Evolutionary conservation across 1,284 basidiomycete species (phyloP).

Genomic region (Xanthoconium separans): DNA sequence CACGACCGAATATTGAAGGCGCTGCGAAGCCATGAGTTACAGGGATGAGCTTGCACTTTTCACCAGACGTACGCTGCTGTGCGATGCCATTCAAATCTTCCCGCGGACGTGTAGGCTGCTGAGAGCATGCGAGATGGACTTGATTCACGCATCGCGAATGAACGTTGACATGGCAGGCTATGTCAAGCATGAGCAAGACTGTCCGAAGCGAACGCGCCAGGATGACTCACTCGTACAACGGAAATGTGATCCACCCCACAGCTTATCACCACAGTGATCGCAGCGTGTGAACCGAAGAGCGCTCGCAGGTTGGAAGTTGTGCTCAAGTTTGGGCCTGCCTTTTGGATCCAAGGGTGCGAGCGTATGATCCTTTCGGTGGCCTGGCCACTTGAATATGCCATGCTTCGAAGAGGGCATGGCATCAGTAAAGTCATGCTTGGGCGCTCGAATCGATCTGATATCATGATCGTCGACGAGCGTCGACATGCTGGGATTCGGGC

Average conservation of each 20-base stretch:
- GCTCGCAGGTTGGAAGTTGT: slow-evolving; percentile 89
- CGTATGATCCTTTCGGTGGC: slow-evolving; percentile 43
- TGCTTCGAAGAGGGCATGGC: slow-evolving; percentile 42
- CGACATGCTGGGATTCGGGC: slow-evolving; percentile 22
- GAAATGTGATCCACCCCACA: slow-evolving; percentile 96
- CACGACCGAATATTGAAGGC: slow-evolving; percentile 89
- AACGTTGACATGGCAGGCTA: slow-evolving; percentile 71
- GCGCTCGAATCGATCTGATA: slow-evolving; percentile 24
- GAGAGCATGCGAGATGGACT: slow-evolving; percentile 57
- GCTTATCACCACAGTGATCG: slow-evolving; percentile 95
- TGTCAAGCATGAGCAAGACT: slow-evolving; percentile 8
- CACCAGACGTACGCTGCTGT: slow-evolving; percentile 21
- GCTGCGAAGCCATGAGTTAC: slow-evolving; percentile 40
- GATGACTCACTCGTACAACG: slow-evolving; percentile 71
- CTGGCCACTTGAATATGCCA: slow-evolving; percentile 68
- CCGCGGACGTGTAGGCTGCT: slow-evolving; percentile 41
- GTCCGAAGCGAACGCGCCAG: not conserved
- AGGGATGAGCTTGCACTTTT: slow-evolving; percentile 2
- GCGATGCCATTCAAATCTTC: slow-evolving; percentile 31
- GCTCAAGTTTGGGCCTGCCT: slow-evolving; percentile 55
- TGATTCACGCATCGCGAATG: slow-evolving; percentile 71
- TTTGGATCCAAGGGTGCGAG: slow-evolving; percentile 34
- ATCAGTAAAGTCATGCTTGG: slow-evolving; percentile 25
- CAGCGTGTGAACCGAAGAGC: slow-evolving; percentile 89
- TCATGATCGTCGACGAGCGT: slow-evolving; percentile 26